Evolutionary conservation across 2,329 filamentous ascomycete species (phyloP).

Genomic region (Penicillium brasilianum): DNA sequence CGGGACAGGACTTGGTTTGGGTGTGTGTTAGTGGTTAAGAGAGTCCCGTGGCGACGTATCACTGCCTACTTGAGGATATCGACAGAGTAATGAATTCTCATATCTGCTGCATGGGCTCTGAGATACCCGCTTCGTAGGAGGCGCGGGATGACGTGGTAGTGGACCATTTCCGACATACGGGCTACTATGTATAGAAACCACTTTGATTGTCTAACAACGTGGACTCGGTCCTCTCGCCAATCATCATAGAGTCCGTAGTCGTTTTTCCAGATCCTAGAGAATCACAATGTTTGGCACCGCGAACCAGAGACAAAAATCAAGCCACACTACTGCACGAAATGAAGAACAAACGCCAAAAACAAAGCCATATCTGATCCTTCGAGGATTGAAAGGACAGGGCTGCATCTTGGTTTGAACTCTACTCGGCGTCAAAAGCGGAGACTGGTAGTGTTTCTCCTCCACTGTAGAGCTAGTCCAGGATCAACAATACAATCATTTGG

Average conservation of each 20-base stretch:
- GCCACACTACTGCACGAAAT: constrained; percentile 13
- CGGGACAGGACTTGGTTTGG: neutral
- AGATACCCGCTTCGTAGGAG: neutral
- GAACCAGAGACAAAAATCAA: constrained; percentile 20
- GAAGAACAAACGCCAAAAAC: constrained; percentile 5
- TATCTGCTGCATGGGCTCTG: neutral
- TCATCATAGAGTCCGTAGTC: neutral
- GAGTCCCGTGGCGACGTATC: neutral
- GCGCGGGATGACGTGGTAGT: neutral
- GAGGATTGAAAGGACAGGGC: neutral
- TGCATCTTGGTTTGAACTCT: neutral
- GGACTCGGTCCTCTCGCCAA: neutral
- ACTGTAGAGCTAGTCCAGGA: neutral
- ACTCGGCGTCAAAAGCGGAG: neutral
- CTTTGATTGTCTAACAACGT: neutral
- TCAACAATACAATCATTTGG: neutral
- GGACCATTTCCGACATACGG: neutral
- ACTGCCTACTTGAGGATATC: neutral
- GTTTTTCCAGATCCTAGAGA: neutral
- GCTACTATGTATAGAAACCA: neutral
- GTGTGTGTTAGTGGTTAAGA: neutral
- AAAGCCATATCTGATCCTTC: constrained; percentile 12
- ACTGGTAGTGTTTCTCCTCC: neutral
- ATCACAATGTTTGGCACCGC: neutral
- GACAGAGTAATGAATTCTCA: neutral